Evolutionary conservation across 2,329 filamentous ascomycete genomes (phyloP).

Genomic region (Aspergillus brasiliensis): DNA sequence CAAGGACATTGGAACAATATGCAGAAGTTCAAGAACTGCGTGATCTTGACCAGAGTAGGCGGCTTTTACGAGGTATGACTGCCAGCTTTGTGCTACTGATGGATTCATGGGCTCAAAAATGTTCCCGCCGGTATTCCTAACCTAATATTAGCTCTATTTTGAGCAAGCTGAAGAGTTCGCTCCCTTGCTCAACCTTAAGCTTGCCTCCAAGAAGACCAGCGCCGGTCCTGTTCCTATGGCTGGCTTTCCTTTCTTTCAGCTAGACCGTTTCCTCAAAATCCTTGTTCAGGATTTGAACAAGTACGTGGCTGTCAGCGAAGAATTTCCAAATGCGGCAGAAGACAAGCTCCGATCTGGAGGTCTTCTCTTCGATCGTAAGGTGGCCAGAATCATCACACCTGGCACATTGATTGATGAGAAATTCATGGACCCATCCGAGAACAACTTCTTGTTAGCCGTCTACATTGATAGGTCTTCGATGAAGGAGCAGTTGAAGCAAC

Average conservation of each 20-base stretch:
- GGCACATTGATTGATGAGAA: slow-evolving; percentile 96
- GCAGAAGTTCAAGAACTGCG: slow-evolving; percentile 85
- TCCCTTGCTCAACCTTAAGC: slow-evolving; percentile 82
- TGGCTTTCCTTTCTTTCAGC: slow-evolving; percentile 89
- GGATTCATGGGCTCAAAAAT: background rate
- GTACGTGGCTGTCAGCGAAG: slow-evolving; percentile 92
- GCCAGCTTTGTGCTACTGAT: background rate
- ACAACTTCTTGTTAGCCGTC: slow-evolving; percentile 87
- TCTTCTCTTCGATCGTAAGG: slow-evolving; percentile 78
- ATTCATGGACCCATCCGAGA: slow-evolving; percentile 91
- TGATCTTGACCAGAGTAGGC: slow-evolving; percentile 87
- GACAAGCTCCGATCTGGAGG: slow-evolving; percentile 74
- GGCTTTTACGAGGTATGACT: slow-evolving; percentile 79
- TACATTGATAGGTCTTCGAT: slow-evolving; percentile 53
- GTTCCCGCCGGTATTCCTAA: slow-evolving; percentile 4
- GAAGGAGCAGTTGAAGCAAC: slow-evolving; percentile 21
- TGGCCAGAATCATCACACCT: slow-evolving; percentile 86
- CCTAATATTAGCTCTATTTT: slow-evolving; percentile 71
- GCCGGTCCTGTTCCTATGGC: slow-evolving; percentile 85
- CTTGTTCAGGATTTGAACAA: slow-evolving; percentile 88
- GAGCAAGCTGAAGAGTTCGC: slow-evolving; percentile 90
- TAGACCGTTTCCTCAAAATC: slow-evolving; percentile 89
- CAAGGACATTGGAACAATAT: slow-evolving; percentile 87
- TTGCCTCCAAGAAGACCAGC: slow-evolving; percentile 77
- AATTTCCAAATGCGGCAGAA: slow-evolving; percentile 74